phyloP scores from a whole-genome alignment of 139 green algal genomes.

The Nannochloris sp. region DNA sequence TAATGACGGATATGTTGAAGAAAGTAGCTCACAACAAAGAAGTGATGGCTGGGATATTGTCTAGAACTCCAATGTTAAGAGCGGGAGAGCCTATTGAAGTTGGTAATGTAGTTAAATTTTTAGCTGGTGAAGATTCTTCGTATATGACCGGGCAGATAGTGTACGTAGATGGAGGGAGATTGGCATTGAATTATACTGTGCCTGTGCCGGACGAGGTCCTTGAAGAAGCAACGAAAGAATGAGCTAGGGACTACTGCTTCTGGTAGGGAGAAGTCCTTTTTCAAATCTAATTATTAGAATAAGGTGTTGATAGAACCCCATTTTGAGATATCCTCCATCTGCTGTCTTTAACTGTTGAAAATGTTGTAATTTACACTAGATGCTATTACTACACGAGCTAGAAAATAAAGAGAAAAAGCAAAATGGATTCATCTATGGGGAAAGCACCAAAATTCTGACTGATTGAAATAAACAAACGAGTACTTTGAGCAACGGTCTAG shows the following conservation, averaged over 20 bases:
- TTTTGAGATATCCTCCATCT: no score
- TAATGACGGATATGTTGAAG: slow-evolving; percentile 74
- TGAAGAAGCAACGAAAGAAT: neutral
- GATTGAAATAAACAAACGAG: no score
- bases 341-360: no score
- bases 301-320: no score
- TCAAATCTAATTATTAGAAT: no score
- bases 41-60: slow-evolving; percentile 30
- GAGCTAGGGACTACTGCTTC: neutral
- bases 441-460: no score
- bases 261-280: no score
- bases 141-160: slow-evolving; percentile 79
- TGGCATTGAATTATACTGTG: slow-evolving; percentile 78
- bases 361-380: no score
- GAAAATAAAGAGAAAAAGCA: no score
- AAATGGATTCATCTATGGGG: no score
- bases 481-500: no score
- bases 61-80: slow-evolving; percentile 61
- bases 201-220: slow-evolving; percentile 26
- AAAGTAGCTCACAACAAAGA: slow-evolving; percentile 13
- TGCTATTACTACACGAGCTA: no score
- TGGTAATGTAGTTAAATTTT: slow-evolving; percentile 56
- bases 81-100: slow-evolving; percentile 70
- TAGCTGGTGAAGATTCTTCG: slow-evolving; percentile 51
- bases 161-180: slow-evolving; percentile 70